Evolutionary conservation across 164 flowering plant species (phyloP).

Genomic region (Brasenia schreberi): DNA sequence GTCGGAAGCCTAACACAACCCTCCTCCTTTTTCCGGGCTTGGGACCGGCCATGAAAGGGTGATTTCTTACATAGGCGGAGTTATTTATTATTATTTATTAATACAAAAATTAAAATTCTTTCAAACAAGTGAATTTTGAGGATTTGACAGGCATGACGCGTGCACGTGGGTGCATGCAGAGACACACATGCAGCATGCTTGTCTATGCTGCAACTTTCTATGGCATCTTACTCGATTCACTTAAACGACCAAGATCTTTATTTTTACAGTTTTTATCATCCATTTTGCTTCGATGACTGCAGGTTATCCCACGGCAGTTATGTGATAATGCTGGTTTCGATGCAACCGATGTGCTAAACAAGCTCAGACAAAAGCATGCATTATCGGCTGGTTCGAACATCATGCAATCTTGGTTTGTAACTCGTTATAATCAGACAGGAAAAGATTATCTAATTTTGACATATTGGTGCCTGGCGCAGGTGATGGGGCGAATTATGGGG

Average conservation of each 20-base stretch:
- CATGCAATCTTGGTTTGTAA: not conserved
- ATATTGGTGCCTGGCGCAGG: conserved; percentile 25
- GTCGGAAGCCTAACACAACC: too few species aligned
- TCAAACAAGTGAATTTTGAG: too few species aligned
- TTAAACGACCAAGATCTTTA: not conserved
- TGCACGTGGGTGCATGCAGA: not conserved
- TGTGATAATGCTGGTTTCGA: conserved; percentile 99
- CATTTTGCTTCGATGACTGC: conserved; percentile 5
- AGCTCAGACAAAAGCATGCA: conserved; percentile 95
- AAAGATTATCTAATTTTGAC: not conserved
- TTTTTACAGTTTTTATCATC: too few species aligned
- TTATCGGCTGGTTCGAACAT: conserved; percentile 62
- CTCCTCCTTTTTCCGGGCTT: too few species aligned
- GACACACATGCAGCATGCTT: not conserved
- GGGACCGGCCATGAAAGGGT: too few species aligned
- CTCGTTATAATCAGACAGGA: not conserved
- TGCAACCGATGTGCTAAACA: conserved; percentile 97
- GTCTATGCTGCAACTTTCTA: not conserved
- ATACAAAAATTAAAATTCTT: too few species aligned
- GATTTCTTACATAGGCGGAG: too few species aligned
- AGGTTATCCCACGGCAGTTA: conserved; percentile 91
- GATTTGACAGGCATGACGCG: not conserved
- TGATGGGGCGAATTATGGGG: conserved; percentile 89
- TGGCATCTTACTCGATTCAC: not conserved
- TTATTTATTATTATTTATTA: too few species aligned